Evolutionary conservation across 1,284 basidiomycete species (phyloP), one percentile per base, ranked within the genome.

Genomic region (Austropuccinia psidii): DNA sequence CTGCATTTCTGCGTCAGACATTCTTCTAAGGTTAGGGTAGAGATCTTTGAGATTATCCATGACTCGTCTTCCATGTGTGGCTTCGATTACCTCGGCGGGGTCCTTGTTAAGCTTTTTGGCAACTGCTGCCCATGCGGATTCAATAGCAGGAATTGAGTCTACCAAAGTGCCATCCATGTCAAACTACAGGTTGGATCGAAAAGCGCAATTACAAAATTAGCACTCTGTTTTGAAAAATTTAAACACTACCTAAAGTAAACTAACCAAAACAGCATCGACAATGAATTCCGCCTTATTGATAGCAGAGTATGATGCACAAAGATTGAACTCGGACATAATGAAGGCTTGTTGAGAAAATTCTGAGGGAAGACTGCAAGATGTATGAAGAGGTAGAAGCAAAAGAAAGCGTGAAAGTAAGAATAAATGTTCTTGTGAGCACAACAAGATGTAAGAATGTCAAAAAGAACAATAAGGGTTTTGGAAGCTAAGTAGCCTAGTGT

Each of bases 81-180:
- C 87, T 19, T 78, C 88, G 75, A 88, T 86, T 73, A 85, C 83
- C 74, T 78, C 77, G 1, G 82, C 82, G 13, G 86, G 87, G 80
- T 88, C 86, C 79, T 86, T 85, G 66, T 86, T 87, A 57, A 89
- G 85, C 79, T 89, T 87, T 55, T 82, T 83, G 2, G 89, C 89
- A 60, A 90, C 88, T 77, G 87, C 87, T 39, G 85, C 85, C 89
- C 89, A 90, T 6, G 89, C 89, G 5, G 88, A 87, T 80, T 90
- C 89, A 76, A 90, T 88, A 11, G 89, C 89, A 24, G 86, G 83
- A 78, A 89, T 89, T 33, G 87, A 88, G 79, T 89, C 87, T 66
- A 88, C 89, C 70, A 89, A 82, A 11, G 88, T 89, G 54, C 77
- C 74, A 57, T 75, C 70, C 67, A 54, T 76, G 67, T 79, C 78